Conservation (phyloP, 805 yeast genomes). For the Kodamaea fukazawae region DNA sequence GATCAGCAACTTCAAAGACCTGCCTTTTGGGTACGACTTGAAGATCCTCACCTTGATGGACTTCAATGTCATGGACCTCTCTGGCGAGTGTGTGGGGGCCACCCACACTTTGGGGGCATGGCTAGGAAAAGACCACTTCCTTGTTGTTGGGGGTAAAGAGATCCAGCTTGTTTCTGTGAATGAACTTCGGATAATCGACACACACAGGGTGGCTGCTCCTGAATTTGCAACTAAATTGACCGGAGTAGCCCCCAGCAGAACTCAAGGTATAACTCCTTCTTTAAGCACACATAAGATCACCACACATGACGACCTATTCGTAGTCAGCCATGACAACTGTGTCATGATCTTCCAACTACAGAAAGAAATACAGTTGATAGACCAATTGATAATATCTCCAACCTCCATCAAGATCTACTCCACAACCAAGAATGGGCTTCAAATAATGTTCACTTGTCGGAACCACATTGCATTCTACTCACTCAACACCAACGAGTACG, state of each 20-base stretch:
- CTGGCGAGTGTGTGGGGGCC: slow-evolving; percentile 2
- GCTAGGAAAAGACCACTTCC: slow-evolving; percentile 3
- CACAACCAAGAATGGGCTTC: not conserved
- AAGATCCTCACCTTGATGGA: slow-evolving; percentile 28
- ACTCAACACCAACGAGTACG: not conserved
- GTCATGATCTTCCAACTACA: not conserved
- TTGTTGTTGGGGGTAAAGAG: slow-evolving; percentile 2
- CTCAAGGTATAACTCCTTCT: no score
- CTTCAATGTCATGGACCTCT: not conserved
- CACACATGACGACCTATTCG: not conserved
- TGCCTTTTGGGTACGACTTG: slow-evolving; percentile 28
- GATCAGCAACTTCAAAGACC: slow-evolving; percentile 26
- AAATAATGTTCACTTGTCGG: slow-evolving; percentile 3
- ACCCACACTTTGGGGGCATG: slow-evolving; percentile 8
- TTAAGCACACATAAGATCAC: not conserved
- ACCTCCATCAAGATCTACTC: not conserved
- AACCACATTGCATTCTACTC: slow-evolving; percentile 9
- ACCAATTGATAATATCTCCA: not conserved
- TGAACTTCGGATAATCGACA: not conserved
- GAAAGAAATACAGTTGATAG: slow-evolving; percentile 1
- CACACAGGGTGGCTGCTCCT: not conserved
- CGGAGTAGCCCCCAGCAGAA: not conserved
- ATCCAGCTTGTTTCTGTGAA: slow-evolving; percentile 1
- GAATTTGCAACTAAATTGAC: not conserved
- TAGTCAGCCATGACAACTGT: slow-evolving; percentile 3